Base-by-base conservation (phyloP, 2,329 filamentous ascomycete genomes). In the Ophiostoma pallidulum region DNA sequence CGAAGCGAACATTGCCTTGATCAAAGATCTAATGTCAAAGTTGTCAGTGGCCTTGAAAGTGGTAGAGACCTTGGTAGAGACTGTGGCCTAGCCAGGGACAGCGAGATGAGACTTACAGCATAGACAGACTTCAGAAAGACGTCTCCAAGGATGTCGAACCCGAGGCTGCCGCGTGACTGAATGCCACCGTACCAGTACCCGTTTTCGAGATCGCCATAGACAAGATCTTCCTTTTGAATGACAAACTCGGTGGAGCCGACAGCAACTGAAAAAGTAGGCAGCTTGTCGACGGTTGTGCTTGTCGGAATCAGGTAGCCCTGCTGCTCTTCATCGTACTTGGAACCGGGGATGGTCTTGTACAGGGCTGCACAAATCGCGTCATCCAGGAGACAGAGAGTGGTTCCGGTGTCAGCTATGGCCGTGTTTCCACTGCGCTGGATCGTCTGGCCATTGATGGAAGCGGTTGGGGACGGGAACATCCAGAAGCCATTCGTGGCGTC, bases 351-450 rank as follows among this genome's bases (percentile, higher is more conserved):
- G 28, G 73, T 66, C 43, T 66, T 67, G 61, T 87, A 87, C 53
- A 87, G 70, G 3, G 73, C 73, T 50, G 79, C 65, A 58, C 76
- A 80, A 12, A 76, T 70, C 2, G 64, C 59, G 58, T 87, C 83
- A 35, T 75, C 73, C 40, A 86, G 69, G 28, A 87, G 69, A 2
- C 75, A 75, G 42, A 87, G 71, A 1, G 82, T 83, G 26, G 82
- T 86, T 47, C 82, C 83, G 0, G 83, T 87, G 60, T 87, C 84
- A 29, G 75, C 78, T 54, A 87, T 85, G 40, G 82, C 80, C 26
- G 67, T 79, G 63, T 86, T 86, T 41, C 69, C 70, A 3, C 65
- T 59, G 9, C 73, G 68, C 1, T 63, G 41, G 24, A 80, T 62
- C 1, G 65, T 67, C 51, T 74, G 67, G 48, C 76, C 79, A 54